Conservation (phyloP, 805 yeast species). For the Candida taoyuanica region DNA sequence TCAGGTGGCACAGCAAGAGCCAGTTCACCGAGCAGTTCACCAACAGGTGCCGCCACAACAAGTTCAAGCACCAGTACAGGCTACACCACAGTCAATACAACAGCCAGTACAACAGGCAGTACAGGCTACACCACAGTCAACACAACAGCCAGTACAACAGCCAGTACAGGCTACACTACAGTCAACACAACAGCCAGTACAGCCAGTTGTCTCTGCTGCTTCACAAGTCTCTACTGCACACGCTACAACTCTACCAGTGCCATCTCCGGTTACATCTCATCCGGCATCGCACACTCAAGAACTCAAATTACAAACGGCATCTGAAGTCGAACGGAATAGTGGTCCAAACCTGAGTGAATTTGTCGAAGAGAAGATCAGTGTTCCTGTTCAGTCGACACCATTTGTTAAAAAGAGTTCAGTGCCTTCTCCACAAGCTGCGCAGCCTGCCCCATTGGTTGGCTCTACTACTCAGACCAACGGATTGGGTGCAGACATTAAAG, state of each 20-base stretch:
- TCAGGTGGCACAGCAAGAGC: conserved; percentile 1
- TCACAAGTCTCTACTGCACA: background rate
- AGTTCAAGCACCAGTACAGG: background rate
- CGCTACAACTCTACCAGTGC: background rate
- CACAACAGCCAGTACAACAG: background rate
- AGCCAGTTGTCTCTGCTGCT: background rate
- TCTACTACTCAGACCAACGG: background rate
- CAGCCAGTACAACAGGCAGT: background rate
- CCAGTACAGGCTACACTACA: background rate
- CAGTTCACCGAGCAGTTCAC: background rate
- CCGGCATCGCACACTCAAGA: background rate
- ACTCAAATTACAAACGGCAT: background rate
- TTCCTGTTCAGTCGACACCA: background rate
- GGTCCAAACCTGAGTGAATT: too few relatives aligned
- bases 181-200: background rate
- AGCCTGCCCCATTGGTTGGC: background rate
- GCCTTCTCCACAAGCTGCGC: too few relatives aligned
- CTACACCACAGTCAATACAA: conserved; percentile 5
- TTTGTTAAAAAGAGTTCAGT: too few relatives aligned
- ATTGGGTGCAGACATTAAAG: background rate
- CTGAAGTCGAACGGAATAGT: too few relatives aligned
- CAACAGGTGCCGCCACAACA: too few relatives aligned
- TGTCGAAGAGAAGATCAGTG: background rate
- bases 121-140: background rate
- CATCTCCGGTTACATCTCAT: background rate